phyloP scores from a whole-genome alignment of 2,329 filamentous ascomycete genomes.

The Fusarium nematophilum region DNA sequence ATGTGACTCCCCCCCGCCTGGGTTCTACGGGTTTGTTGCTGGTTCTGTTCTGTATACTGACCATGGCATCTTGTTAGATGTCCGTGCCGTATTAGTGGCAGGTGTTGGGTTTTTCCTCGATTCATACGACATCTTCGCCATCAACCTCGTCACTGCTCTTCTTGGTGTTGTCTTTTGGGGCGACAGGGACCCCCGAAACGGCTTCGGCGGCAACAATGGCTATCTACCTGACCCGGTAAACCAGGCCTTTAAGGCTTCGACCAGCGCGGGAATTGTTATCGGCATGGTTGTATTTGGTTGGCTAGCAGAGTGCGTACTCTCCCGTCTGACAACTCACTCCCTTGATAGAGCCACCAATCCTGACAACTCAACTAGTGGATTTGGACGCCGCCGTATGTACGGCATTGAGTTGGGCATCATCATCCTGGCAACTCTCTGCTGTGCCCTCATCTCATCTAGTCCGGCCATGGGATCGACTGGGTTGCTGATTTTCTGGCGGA shows the following conservation, averaged over 20 bases:
- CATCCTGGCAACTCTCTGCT: constrained; percentile 75
- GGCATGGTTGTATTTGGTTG: constrained; percentile 83
- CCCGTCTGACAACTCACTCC: neutral
- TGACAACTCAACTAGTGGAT: constrained; percentile 52
- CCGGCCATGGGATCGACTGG: constrained; percentile 69
- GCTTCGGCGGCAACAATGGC: constrained; percentile 64
- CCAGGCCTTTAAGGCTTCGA: constrained; percentile 84
- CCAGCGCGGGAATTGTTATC: constrained; percentile 81
- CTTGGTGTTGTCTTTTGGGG: constrained; percentile 83
- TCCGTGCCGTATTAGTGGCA: constrained; percentile 79
- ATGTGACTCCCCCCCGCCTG: constrained; percentile 40
- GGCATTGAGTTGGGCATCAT: constrained; percentile 81
- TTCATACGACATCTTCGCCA: constrained; percentile 84
- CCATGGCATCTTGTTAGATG: constrained; percentile 54
- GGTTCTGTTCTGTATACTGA: constrained; percentile 15
- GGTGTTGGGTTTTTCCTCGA: constrained; percentile 88
- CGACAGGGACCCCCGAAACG: constrained; percentile 54
- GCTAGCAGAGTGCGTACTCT: constrained; percentile 70
- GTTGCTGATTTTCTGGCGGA: constrained; percentile 78
- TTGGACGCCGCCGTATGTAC: constrained; percentile 85
- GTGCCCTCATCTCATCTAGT: constrained; percentile 71
- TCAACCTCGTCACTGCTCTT: constrained; percentile 77
- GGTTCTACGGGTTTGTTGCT: neutral
- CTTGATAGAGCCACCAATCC: constrained; percentile 3
- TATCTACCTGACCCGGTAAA: constrained; percentile 72